Evolutionary conservation across 805 yeast species (phyloP).

Genomic region (Nakazawaea populi): DNA sequence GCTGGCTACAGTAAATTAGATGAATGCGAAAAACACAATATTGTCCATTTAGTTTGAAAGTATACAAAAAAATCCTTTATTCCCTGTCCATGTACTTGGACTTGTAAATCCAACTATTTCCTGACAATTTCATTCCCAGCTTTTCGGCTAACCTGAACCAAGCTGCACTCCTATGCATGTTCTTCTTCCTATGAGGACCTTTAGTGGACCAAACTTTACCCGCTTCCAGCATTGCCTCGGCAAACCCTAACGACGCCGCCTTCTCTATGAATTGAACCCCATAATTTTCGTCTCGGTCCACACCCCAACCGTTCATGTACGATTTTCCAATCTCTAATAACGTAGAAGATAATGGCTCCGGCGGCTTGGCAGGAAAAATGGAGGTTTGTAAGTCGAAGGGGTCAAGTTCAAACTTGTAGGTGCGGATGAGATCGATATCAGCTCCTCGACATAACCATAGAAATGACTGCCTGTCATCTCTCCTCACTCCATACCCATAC

Average conservation of each 20-base stretch:
- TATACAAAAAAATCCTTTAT: not conserved
- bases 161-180: conserved; percentile 56
- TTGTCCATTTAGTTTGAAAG: not conserved
- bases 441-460: conserved; percentile 56
- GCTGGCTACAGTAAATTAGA: too few relatives aligned
- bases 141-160: conserved; percentile 64
- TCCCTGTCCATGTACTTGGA: conserved; percentile 42
- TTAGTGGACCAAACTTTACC: conserved; percentile 64
- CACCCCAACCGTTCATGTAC: conserved; percentile 53
- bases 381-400: conserved; percentile 27
- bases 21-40: not conserved
- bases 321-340: conserved; percentile 59
- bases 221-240: conserved; percentile 62
- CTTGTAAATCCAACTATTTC: conserved; percentile 73
- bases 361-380: conserved; percentile 28
- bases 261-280: conserved; percentile 57
- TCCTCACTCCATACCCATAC: conserved; percentile 62
- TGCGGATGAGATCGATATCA: conserved; percentile 22
- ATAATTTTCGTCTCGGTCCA: conserved; percentile 41
- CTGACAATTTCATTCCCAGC: conserved; percentile 55
- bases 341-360: conserved; percentile 43
- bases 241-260: conserved; percentile 62
- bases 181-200: conserved; percentile 49
- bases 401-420: conserved; percentile 20
- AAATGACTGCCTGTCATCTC: conserved; percentile 47